Conservation (phyloP, 306 rosid species). For the Psophocarpus tetragonolobus region DNA sequence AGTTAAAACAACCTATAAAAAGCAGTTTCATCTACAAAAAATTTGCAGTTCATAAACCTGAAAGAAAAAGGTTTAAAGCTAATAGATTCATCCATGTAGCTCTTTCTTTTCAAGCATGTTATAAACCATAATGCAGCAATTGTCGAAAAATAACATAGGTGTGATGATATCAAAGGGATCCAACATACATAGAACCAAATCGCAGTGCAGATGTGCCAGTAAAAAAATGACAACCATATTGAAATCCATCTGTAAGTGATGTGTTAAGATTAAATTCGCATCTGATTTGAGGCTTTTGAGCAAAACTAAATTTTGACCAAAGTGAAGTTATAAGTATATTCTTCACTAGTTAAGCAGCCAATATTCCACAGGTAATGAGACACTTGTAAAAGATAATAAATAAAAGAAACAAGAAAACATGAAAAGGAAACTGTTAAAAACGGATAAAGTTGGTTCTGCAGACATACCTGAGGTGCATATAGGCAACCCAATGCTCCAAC, state of each 20-base stretch:
- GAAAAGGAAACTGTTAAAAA: not conserved
- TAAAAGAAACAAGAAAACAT: not conserved
- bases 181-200: not conserved
- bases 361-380: not conserved
- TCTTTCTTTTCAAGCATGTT: conserved; percentile 10
- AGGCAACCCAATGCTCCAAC: conserved; percentile 66
- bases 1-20: conserved; percentile 10
- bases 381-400: not conserved
- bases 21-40: not conserved
- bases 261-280: not conserved
- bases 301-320: conserved; percentile 16
- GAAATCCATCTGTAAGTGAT: not conserved
- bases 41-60: not conserved
- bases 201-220: not conserved
- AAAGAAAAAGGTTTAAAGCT: not conserved
- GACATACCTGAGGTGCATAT: conserved; percentile 68
- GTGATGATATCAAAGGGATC: not conserved
- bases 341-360: not conserved
- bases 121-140: not conserved
- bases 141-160: conserved; percentile 12
- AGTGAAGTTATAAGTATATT: not conserved
- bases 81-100: conserved; percentile 7
- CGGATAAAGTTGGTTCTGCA: not conserved
- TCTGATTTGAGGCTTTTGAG: not conserved
- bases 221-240: conserved; percentile 17